Evolutionary conservation across 495 filamentous ascomycete species (phyloP), one percentile per base, ranked within the genome.

Genomic region (Daldinia caldariorum): DNA sequence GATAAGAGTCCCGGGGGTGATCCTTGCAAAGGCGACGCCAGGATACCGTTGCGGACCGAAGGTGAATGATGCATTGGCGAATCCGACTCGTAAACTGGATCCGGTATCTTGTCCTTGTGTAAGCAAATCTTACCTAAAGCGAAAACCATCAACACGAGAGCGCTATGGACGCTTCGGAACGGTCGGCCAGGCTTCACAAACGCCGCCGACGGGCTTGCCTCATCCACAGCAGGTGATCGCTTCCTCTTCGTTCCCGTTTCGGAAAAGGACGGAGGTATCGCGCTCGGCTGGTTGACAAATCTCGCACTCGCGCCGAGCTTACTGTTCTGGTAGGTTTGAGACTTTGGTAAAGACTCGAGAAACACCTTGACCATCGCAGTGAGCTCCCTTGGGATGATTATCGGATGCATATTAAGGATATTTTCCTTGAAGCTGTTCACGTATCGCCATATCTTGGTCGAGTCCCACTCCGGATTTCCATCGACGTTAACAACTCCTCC

Each of bases 391-490:
- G 82, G 82, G 5, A 81, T 76, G 39, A 99, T 84, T 74, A 98
- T 94, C 12, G 95, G 95, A 77, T 98, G 95, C 76, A 99, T 87
- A 59, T 88, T 91, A 71, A 97, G 91, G 41, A 99, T 90, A 74
- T 96, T 85, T 4, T 89, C 77, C 73, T 93, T 80, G 76, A 93
- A 99, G 77, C 89, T 91, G 14, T 85, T 71, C 39, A 90, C 85
- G 43, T 93, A 90, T 43, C 80, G 83, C 63, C 82, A 82, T 7
- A 97, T 83, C 2, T 85, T 91, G 12, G 76, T 79, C 18, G 82
- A 73, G 61, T 90, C 86, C 56, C 96, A 84, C 56, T 89, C 90
- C 13, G 93, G 80, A 12, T 85, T 81, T 35, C 89, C 88, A 63
- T 88, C 85, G 5, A 85, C 71, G 63, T 85, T 85, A 12, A 92